These are phyloP conservation scores for Sporodiniella umbellata DNA, from an alignment of 371 early-diverging fungal genomes.

Conservation along the genomic window DNA sequence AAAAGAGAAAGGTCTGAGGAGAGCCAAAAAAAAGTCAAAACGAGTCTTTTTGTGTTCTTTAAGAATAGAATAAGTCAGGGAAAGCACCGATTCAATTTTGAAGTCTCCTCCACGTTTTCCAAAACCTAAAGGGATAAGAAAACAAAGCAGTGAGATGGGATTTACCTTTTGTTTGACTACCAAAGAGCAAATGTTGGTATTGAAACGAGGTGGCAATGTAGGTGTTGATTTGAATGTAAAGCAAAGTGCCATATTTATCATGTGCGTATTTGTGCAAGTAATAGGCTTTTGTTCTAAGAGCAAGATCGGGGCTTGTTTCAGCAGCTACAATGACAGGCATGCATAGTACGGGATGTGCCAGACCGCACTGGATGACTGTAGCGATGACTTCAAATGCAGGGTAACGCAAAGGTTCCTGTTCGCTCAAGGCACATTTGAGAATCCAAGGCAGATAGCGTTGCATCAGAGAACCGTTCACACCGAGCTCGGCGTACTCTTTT, in stretches of 20 bases:
- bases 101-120: slow-evolving; percentile 46
- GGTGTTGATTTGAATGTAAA: slow-evolving; percentile 74
- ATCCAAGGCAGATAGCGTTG: slow-evolving; percentile 77
- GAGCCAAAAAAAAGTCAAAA: slow-evolving; percentile 64
- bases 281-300: slow-evolving; percentile 66
- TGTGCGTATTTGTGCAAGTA: slow-evolving; percentile 71
- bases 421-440: slow-evolving; percentile 61
- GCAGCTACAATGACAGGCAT: slow-evolving; percentile 86
- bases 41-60: slow-evolving; percentile 66
- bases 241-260: slow-evolving; percentile 79
- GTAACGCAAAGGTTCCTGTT: slow-evolving; percentile 43
- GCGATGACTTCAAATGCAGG: slow-evolving; percentile 77
- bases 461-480: slow-evolving; percentile 80
- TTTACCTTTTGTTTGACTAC: slow-evolving; percentile 28
- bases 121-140: slow-evolving; percentile 33
- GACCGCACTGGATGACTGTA: slow-evolving; percentile 77
- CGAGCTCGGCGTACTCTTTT: slow-evolving; percentile 77
- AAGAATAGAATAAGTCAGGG: slow-evolving; percentile 63
- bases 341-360: slow-evolving; percentile 85
- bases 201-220: slow-evolving; percentile 69
- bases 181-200: slow-evolving; percentile 57
- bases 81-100: slow-evolving; percentile 58
- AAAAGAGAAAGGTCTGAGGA: slow-evolving; percentile 70
- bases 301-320: slow-evolving; percentile 64
- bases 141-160: neutral